Evolutionary conservation across 1,284 basidiomycete species (phyloP), one percentile per base, ranked within the genome.

Genomic region (Stygiomarasmius scandens): DNA sequence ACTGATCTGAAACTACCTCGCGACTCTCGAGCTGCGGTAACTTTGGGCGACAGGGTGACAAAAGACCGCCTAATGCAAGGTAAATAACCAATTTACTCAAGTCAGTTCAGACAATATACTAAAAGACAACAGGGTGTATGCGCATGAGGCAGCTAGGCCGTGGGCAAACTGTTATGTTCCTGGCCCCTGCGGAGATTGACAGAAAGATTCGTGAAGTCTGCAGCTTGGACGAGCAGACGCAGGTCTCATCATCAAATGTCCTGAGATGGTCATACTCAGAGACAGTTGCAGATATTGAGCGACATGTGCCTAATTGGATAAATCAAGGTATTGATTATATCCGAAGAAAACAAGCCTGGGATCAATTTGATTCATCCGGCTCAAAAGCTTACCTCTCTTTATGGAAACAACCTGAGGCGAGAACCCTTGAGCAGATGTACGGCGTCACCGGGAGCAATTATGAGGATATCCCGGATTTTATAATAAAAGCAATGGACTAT

Each of bases 41-140:
- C 73, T 47, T 23, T 47, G 38, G 38, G 38, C n/a, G 14, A 16
- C 5, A 81, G 77, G 48, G 67, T 84, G 2, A 81, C 79, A 0
- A 84, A 85, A 51, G 83, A 85, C 63, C 71, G 77, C 46, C 62
- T 85, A 11, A 67, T 76, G 2, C 82, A 84, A 72, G 83, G 82
- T 80, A 57, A 52, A 70, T n/a, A n/a, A n/a, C n/a, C 58, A 25
- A 11, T 22, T 11, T 16, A 32, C 32, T 2, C 14, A 2, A 29
- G 36, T 59, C 32, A 16, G 24, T 36, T 11, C 8, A 32, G 9
- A 23, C 22, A n/a, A 44, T 44, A 52, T 1, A 58, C n/a, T 29
- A 8, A 52, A 45, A n/a, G 5, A 23, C 11, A n/a, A 12, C 4
- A 80, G 78, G 77, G 0, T 81, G 79, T 52, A 80, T 81, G 78